phyloP scores from a whole-genome alignment of 805 yeast species.

The Metschnikowia peoriensis region DNA sequence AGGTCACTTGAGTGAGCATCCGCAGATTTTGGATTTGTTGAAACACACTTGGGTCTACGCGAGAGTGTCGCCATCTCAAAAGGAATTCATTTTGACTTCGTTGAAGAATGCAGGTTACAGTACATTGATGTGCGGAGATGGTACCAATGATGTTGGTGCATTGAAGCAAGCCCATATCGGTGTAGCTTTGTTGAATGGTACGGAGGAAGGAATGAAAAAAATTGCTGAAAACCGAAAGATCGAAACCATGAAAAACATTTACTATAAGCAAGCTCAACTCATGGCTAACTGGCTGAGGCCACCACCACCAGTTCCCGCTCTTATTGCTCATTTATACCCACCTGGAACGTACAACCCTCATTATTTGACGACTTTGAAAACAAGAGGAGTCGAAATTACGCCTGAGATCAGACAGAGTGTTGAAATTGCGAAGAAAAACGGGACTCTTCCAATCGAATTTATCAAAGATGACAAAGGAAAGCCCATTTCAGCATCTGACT shows the following conservation, averaged over 20 bases:
- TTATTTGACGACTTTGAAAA: conserved; percentile 80
- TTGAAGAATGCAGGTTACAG: conserved; percentile 86
- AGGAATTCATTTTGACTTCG: conserved; percentile 82
- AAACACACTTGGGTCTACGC: conserved; percentile 96
- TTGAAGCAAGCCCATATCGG: conserved; percentile 98
- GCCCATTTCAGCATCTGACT: conserved; percentile 16
- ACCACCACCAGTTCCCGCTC: conserved; percentile 75
- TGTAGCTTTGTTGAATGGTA: conserved; percentile 95
- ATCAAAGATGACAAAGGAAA: conserved; percentile 20
- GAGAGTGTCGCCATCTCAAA: conserved; percentile 94
- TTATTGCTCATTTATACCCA: conserved; percentile 94
- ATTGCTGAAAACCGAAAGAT: conserved; percentile 75
- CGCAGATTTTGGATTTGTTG: conserved; percentile 68
- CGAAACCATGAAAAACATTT: conserved; percentile 62
- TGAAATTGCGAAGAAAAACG: conserved; percentile 46
- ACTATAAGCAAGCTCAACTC: conserved; percentile 79
- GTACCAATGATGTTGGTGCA: conserved; percentile 99
- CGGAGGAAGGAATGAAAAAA: conserved; percentile 89
- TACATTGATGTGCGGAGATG: conserved; percentile 99
- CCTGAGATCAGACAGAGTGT: conserved; percentile 67
- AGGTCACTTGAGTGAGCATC: conserved; percentile 59
- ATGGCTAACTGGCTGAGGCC: conserved; percentile 82
- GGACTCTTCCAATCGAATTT: conserved; percentile 23
- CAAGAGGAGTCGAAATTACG: conserved; percentile 76
- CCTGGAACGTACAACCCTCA: conserved; percentile 93